A percentile compares a stretch with the other conserved stretches of the same genome.
Evolutionary conservation across 768 basidiomycete species (phyloP).

Genomic region (Rubroboletus satanas): DNA sequence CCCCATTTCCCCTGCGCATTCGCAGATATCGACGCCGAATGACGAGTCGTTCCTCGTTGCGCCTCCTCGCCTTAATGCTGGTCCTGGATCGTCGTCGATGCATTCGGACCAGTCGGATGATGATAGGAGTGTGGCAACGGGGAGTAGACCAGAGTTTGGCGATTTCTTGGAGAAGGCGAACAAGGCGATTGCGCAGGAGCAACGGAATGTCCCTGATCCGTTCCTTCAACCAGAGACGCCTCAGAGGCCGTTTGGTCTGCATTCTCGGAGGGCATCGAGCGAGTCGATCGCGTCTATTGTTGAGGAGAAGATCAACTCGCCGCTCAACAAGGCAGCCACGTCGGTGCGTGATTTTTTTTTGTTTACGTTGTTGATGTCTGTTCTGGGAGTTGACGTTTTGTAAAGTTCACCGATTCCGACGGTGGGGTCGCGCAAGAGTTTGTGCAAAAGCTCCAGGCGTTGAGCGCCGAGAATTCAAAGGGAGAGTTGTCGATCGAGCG

Average conservation of each 20-base stretch:
- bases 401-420: constrained; percentile 87
- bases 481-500: constrained; percentile 90
- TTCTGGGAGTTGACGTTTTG: not conserved
- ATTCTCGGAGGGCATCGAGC: constrained; percentile 79
- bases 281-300: constrained; percentile 91
- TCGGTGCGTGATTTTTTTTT: constrained; percentile 47
- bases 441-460: constrained; percentile 73
- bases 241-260: constrained; percentile 69
- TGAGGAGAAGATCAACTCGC: constrained; percentile 86
- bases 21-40: constrained; percentile 53
- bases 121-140: constrained; percentile 37
- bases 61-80: constrained; percentile 31
- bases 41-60: constrained; percentile 40
- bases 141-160: constrained; percentile 49
- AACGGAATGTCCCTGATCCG: constrained; percentile 77
- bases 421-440: constrained; percentile 90
- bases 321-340: constrained; percentile 89
- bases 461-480: constrained; percentile 86
- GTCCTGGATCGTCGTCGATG: constrained; percentile 20
- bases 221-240: constrained; percentile 68
- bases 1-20: constrained; percentile 58
- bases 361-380: not conserved
- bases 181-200: constrained; percentile 74
- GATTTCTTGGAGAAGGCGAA: constrained; percentile 87
- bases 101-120: constrained; percentile 59